These are phyloP conservation scores for Planoprotostelium fungivorum DNA, from an alignment of 78 protist genomes.

Conservation along the genomic window DNA sequence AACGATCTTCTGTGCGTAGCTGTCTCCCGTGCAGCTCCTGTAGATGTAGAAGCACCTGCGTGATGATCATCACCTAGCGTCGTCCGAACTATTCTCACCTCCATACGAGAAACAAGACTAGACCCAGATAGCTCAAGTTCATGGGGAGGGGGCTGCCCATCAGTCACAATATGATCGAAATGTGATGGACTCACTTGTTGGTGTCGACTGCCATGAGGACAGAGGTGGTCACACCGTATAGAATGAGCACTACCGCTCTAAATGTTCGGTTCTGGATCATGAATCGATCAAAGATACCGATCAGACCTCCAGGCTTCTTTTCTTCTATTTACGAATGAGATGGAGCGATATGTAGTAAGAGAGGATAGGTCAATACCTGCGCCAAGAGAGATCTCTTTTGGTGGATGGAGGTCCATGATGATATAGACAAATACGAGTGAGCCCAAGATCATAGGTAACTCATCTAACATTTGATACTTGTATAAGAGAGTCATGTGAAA, in stretches of 20 bases:
- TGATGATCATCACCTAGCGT: not conserved
- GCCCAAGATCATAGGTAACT: constrained; percentile 51
- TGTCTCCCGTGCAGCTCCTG: not conserved
- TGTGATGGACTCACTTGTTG: not conserved
- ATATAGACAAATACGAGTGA: constrained; percentile 31
- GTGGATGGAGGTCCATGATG: constrained; percentile 1
- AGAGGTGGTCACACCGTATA: not conserved
- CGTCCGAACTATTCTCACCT: not conserved
- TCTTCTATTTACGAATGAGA: not conserved
- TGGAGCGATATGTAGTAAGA: not conserved
- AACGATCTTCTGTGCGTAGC: not conserved
- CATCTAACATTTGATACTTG: constrained; percentile 47
- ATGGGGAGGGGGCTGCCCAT: not conserved
- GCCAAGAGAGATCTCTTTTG: not conserved
- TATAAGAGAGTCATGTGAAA: constrained; percentile 47
- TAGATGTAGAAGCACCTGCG: not conserved
- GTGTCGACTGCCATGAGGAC: not conserved
- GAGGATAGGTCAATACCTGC: not conserved
- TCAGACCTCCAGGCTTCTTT: not conserved
- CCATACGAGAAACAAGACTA: not conserved
- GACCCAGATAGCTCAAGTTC: not conserved
- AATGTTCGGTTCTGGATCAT: not conserved
- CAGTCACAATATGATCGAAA: not conserved
- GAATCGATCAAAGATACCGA: not conserved
- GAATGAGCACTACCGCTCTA: not conserved